phyloP scores from a whole-genome alignment of 2,329 filamentous ascomycete species.

The Alternaria arbusti region DNA sequence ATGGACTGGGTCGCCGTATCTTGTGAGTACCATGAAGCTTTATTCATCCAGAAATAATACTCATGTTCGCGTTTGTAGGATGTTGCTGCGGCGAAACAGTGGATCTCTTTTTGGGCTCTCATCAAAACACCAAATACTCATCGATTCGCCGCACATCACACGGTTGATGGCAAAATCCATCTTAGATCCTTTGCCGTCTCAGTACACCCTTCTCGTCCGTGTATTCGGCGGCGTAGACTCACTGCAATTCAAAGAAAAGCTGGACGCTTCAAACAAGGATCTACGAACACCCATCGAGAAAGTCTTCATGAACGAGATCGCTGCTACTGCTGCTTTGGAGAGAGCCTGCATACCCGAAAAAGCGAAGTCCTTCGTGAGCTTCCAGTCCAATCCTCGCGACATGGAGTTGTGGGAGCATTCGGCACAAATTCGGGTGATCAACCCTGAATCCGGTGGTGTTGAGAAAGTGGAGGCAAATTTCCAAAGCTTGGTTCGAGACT shows the following conservation, averaged over 20 bases:
- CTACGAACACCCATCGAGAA: not conserved
- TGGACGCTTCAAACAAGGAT: not conserved
- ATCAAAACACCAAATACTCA: not conserved
- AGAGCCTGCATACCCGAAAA: not conserved
- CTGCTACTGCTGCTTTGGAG: not conserved
- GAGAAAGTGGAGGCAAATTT: slow-evolving; percentile 47
- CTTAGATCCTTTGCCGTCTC: not conserved
- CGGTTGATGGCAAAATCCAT: not conserved
- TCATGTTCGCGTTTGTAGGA: not conserved
- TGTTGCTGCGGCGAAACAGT: not conserved
- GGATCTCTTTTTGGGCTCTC: not conserved
- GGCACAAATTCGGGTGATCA: not conserved
- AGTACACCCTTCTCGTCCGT: not conserved
- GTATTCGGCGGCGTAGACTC: not conserved
- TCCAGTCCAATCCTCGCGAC: not conserved
- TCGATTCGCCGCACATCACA: not conserved
- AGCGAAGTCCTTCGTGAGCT: not conserved
- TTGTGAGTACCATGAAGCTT: not conserved
- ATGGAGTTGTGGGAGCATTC: not conserved
- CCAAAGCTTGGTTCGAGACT: slow-evolving; percentile 9
- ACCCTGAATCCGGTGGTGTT: not conserved
- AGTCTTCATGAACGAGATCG: not conserved
- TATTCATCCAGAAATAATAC: not conserved
- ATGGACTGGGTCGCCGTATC: not conserved
- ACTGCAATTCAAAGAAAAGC: not conserved